Evolutionary conservation across 805 yeast genomes (phyloP).

Genomic region (Zygosaccharomyces bisporus): DNA sequence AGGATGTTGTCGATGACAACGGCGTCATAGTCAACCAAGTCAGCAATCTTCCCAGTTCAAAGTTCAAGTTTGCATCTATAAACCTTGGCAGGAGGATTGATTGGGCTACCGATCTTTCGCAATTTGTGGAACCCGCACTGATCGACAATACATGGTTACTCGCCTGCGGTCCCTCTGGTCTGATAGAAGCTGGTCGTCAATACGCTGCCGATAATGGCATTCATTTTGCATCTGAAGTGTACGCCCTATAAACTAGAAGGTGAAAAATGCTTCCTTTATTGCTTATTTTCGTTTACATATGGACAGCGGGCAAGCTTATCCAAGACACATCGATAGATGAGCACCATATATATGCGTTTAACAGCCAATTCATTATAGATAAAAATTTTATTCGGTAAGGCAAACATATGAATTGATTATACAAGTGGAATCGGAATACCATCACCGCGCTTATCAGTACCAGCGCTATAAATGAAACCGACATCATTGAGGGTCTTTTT

Average conservation of each 20-base stretch:
- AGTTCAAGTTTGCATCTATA: slow-evolving; percentile 17
- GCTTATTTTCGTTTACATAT: background rate
- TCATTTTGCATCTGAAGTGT: slow-evolving; percentile 24
- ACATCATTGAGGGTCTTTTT: slow-evolving; percentile 43
- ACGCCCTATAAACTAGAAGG: slow-evolving; percentile 16
- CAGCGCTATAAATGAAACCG: slow-evolving; percentile 55
- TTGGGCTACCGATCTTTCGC: slow-evolving; percentile 28
- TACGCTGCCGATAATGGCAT: slow-evolving; percentile 23
- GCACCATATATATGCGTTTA: background rate
- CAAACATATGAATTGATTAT: slow-evolving; percentile 14
- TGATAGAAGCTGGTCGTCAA: slow-evolving; percentile 20
- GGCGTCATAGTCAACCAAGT: slow-evolving; percentile 16
- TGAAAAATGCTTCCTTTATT: background rate
- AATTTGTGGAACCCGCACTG: slow-evolving; percentile 18
- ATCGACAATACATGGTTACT: slow-evolving; percentile 29
- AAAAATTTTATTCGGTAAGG: background rate
- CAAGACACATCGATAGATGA: background rate
- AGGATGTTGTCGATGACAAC: slow-evolving; percentile 18
- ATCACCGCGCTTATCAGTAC: slow-evolving; percentile 81
- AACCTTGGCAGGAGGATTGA: slow-evolving; percentile 27
- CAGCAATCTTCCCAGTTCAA: background rate
- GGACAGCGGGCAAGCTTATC: background rate
- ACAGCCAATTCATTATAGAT: too few relatives aligned
- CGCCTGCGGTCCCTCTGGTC: slow-evolving; percentile 31
- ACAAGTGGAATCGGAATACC: slow-evolving; percentile 65